Evolutionary conservation across 2,329 filamentous ascomycete genomes (phyloP).

Genomic region (Cladobotryum mycophilum): DNA sequence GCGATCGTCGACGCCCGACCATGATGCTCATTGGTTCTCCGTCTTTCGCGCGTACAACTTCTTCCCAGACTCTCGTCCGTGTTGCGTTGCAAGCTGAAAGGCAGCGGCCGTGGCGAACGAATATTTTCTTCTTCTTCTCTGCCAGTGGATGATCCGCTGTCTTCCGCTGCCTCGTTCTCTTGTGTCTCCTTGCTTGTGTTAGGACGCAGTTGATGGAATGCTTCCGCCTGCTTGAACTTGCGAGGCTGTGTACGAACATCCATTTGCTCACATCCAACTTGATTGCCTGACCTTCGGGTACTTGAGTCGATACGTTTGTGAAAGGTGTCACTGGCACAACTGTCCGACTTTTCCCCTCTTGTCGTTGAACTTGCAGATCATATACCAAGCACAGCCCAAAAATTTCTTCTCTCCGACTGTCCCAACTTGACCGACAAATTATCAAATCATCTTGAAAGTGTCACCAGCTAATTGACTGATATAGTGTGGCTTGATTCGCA

Average conservation of each 20-base stretch:
- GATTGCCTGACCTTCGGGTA: background rate
- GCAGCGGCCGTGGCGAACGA: constrained; percentile 4
- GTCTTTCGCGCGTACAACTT: constrained; percentile 10
- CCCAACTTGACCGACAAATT: background rate
- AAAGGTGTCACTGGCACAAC: background rate
- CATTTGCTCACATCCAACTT: background rate
- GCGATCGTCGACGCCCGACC: background rate
- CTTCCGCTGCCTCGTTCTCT: background rate
- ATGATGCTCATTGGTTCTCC: background rate
- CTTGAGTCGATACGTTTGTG: background rate
- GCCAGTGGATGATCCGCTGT: background rate
- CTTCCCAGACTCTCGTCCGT: constrained; percentile 6
- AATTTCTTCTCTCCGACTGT: background rate
- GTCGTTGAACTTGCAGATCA: no score
- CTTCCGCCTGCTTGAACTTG: background rate
- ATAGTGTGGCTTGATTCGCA: constrained; percentile 2
- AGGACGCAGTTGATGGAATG: background rate
- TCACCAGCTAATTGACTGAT: constrained; percentile 5
- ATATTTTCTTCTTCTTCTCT: background rate
- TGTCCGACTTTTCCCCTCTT: background rate
- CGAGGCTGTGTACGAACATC: background rate
- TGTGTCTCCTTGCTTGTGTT: constrained; percentile 1
- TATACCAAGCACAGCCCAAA: background rate
- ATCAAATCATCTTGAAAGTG: background rate
- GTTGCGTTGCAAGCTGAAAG: constrained; percentile 11